Conservation (phyloP, 1,139 yeast genomes). For the Lodderomyces beijingensis region DNA sequence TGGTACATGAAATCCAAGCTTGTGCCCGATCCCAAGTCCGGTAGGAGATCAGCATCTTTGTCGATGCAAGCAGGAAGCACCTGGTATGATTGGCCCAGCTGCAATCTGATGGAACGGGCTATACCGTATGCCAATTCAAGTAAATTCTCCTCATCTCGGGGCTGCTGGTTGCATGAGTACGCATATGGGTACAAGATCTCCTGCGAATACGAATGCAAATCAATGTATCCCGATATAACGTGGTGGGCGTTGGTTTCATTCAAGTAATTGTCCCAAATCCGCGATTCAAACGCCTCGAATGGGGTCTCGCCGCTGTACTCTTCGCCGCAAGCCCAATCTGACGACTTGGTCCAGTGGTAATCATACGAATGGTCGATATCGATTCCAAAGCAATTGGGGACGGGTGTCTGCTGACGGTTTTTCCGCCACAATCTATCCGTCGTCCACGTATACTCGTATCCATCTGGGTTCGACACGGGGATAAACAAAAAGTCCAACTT, state of each 20-base stretch:
- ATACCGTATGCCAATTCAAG: slow-evolving; percentile 79
- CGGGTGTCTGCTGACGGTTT: slow-evolving; percentile 71
- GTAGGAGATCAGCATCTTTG: slow-evolving; percentile 63
- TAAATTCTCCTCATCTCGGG: slow-evolving; percentile 77
- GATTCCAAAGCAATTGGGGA: slow-evolving; percentile 70
- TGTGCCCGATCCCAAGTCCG: slow-evolving; percentile 77
- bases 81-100: slow-evolving; percentile 58
- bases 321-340: slow-evolving; percentile 74
- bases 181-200: slow-evolving; percentile 82
- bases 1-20: slow-evolving; percentile 84
- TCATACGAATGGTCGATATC: slow-evolving; percentile 85
- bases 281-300: slow-evolving; percentile 73
- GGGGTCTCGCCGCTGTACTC: slow-evolving; percentile 76
- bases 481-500: slow-evolving; percentile 66
- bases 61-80: slow-evolving; percentile 79
- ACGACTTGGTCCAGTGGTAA: slow-evolving; percentile 64
- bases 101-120: slow-evolving; percentile 63
- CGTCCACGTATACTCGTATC: slow-evolving; percentile 80
- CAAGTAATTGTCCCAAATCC: slow-evolving; percentile 59
- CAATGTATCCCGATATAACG: slow-evolving; percentile 70
- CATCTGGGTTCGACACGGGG: slow-evolving; percentile 89
- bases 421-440: slow-evolving; percentile 84
- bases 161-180: slow-evolving; percentile 65
- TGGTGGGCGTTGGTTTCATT: slow-evolving; percentile 57
- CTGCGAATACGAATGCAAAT: slow-evolving; percentile 81